phyloP scores from a whole-genome alignment of 2,329 filamentous ascomycete species.

The Cytospora piceicola region DNA sequence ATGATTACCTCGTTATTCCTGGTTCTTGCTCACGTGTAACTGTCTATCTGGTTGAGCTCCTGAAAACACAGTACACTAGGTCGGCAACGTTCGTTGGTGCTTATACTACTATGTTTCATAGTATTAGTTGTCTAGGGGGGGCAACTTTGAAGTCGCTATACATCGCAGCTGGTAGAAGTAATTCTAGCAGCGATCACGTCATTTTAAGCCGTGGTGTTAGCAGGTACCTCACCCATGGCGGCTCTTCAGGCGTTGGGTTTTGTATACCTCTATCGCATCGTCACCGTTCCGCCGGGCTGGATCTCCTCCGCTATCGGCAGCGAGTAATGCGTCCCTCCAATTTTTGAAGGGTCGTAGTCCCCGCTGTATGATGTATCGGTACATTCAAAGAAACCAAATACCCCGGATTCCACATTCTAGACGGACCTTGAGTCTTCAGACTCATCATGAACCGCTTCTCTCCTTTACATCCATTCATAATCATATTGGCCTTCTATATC shows the following conservation, averaged over 20 bases:
- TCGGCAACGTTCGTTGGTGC: no score
- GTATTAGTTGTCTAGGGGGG: not conserved
- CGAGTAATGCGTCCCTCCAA: constrained; percentile 4
- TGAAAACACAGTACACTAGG: not conserved
- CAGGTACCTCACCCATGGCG: not conserved
- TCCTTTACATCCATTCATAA: not conserved
- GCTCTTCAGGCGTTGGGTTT: no score
- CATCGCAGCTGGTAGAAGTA: not conserved
- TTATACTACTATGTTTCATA: not conserved
- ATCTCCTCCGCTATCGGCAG: constrained; percentile 20
- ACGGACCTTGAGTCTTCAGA: not conserved
- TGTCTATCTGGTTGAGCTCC: not conserved
- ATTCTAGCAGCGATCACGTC: not conserved
- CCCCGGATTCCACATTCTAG: constrained; percentile 20
- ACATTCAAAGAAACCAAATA: constrained; percentile 17
- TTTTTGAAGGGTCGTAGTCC: constrained; percentile 2
- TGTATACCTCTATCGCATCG: not conserved
- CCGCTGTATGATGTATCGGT: constrained; percentile 17
- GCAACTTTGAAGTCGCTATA: not conserved
- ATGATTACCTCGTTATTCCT: not conserved
- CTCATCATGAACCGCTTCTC: constrained; percentile 3
- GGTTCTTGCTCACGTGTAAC: not conserved
- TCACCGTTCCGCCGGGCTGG: not conserved
- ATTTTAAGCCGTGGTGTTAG: not conserved
- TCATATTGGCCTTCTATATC: not conserved